phyloP scores from a whole-genome alignment of 768 basidiomycete genomes.

The Ramaria sp. region DNA sequence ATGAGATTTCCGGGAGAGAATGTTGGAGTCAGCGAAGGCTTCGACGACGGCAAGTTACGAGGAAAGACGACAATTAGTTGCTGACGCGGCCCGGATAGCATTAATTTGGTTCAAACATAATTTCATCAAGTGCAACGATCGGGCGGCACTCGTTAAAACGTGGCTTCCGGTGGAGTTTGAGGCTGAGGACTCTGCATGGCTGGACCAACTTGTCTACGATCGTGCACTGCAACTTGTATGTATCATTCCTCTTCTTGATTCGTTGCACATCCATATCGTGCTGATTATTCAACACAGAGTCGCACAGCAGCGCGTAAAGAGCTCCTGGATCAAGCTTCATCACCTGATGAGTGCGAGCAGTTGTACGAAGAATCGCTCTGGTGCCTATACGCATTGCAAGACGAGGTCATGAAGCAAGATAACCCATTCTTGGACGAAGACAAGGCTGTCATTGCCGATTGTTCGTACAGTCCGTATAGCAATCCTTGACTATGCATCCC shows the following conservation, averaged over 20 bases:
- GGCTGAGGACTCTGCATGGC: constrained; percentile 69
- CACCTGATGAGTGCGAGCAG: constrained; percentile 80
- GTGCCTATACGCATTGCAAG: constrained; percentile 88
- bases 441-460: constrained; percentile 64
- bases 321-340: constrained; percentile 64
- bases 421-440: constrained; percentile 85
- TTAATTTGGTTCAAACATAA: constrained; percentile 86
- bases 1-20: constrained; percentile 70
- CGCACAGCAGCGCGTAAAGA: constrained; percentile 89
- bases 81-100: constrained; percentile 31
- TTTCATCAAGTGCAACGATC: constrained; percentile 91
- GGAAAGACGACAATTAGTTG: constrained; percentile 6
- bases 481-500: not conserved
- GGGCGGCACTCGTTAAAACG: constrained; percentile 78
- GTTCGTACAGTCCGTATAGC: constrained; percentile 29
- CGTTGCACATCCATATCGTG: not conserved
- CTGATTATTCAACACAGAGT: constrained; percentile 41
- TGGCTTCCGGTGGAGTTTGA: constrained; percentile 75
- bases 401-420: constrained; percentile 71
- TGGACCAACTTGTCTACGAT: constrained; percentile 90
- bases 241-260: constrained; percentile 11
- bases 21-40: constrained; percentile 68
- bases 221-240: constrained; percentile 77
- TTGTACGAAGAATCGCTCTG: constrained; percentile 92
- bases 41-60: constrained; percentile 51